A percentile compares a stretch with the other conserved stretches of the same genome.
These are phyloP conservation scores for Lathyrus aphaca DNA, from an alignment of 306 rosid genomes.

Conservation along the genomic window DNA sequence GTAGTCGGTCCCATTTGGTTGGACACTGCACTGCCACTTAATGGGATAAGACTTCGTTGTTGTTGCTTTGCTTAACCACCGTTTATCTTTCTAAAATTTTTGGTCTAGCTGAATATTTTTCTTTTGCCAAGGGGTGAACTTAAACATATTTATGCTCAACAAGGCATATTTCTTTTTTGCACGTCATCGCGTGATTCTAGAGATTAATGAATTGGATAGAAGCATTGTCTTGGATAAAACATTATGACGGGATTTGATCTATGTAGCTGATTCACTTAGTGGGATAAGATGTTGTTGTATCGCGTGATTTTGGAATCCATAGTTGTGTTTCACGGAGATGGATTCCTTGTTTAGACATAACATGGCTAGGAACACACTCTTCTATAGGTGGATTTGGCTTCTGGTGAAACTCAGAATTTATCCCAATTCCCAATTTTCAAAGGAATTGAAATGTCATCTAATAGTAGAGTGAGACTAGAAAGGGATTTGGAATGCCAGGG, in stretches of 20 bases:
- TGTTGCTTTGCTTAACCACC: not conserved
- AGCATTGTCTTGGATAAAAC: too few relatives aligned
- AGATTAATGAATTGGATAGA: too few relatives aligned
- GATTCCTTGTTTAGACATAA: not conserved
- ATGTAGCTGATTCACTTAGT: too few relatives aligned
- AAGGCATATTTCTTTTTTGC: slow-evolving; percentile 3
- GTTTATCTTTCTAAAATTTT: not conserved
- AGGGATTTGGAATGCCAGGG: not conserved
- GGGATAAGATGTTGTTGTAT: too few relatives aligned
- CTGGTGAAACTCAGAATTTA: not conserved
- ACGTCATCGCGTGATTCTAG: not conserved
- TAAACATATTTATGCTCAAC: not conserved
- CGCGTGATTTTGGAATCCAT: not conserved
- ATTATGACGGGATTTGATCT: too few relatives aligned
- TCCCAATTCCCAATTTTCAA: not conserved
- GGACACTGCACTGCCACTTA: too few relatives aligned
- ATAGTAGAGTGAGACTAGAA: not conserved
- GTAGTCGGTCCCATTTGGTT: too few relatives aligned
- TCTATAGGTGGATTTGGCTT: not conserved
- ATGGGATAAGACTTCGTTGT: too few relatives aligned
- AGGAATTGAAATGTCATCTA: not conserved
- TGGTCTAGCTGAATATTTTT: not conserved
- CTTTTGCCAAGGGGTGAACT: not conserved
- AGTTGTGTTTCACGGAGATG: slow-evolving; percentile 14
- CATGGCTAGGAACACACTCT: not conserved